Evolutionary conservation across 2,329 filamentous ascomycete genomes (phyloP).

Genomic region (Aspergillus bombycis): DNA sequence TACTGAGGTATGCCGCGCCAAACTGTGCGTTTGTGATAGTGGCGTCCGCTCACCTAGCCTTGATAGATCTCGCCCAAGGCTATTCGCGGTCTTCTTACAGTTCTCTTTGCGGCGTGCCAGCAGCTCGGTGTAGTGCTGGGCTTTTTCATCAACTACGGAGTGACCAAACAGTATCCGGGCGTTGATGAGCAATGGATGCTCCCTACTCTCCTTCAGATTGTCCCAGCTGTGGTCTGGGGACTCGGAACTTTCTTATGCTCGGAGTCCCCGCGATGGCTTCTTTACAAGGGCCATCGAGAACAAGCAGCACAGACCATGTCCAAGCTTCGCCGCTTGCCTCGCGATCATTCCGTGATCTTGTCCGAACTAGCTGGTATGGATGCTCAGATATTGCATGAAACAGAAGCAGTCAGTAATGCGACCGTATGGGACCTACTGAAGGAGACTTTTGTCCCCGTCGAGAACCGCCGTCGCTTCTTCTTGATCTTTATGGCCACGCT

Average conservation of each 20-base stretch:
- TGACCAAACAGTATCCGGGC: conserved; percentile 18
- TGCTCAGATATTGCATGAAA: conserved; percentile 36
- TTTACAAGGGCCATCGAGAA: conserved; percentile 19
- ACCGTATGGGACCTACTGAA: conserved; percentile 35
- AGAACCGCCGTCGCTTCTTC: conserved; percentile 47
- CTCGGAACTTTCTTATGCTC: conserved; percentile 20
- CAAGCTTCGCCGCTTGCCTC: conserved; percentile 36
- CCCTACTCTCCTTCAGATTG: conserved; percentile 24
- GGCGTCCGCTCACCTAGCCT: not conserved
- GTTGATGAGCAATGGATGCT: conserved; percentile 28
- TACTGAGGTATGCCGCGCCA: conserved; percentile 1
- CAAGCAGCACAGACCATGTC: conserved; percentile 25
- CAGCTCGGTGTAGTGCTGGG: conserved; percentile 25
- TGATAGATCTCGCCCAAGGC: conserved; percentile 20
- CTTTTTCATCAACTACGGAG: conserved; percentile 27
- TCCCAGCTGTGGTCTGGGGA: conserved; percentile 22
- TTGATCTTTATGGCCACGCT: conserved; percentile 39
- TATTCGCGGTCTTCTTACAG: conserved; percentile 22
- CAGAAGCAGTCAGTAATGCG: conserved; percentile 37
- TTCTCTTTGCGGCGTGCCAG: conserved; percentile 24
- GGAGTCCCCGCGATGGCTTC: conserved; percentile 27
- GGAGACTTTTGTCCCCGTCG: conserved; percentile 39
- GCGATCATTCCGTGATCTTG: conserved; percentile 41
- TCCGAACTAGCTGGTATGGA: conserved; percentile 29
- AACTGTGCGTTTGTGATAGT: not conserved